Evolutionary conservation across 2,329 filamentous ascomycete species (phyloP).

Genomic region (Aureobasidium sp.): DNA sequence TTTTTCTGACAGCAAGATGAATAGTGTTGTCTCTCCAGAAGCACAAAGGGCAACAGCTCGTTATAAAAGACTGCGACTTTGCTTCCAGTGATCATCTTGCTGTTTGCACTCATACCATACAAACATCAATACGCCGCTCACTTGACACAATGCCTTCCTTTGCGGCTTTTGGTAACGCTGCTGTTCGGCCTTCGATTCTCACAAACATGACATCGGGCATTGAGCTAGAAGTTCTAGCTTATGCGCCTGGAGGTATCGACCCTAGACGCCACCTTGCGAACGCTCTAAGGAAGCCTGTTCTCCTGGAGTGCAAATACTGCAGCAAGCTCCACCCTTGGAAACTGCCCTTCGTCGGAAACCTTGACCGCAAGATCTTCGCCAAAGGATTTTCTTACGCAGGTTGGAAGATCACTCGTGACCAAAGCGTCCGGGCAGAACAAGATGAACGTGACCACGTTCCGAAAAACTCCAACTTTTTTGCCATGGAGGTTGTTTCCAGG

Average conservation of each 20-base stretch:
- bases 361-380: background rate
- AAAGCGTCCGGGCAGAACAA: background rate
- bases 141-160: background rate
- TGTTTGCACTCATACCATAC: background rate
- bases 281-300: background rate
- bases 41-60: too few relatives aligned
- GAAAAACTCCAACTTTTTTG: background rate
- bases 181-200: background rate
- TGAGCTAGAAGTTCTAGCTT: background rate
- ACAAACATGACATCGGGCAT: background rate
- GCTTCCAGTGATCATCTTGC: background rate
- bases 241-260: background rate
- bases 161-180: background rate
- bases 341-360: background rate
- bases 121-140: background rate
- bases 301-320: background rate
- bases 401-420: background rate
- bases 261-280: background rate
- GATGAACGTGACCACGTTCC: background rate
- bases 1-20: background rate
- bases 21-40: background rate
- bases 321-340: background rate
- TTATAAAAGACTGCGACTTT: background rate
- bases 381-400: background rate
- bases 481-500: background rate